A percentile compares a stretch with the other conserved stretches of the same genome.
phyloP scores from a whole-genome alignment of 345 rosid genomes.

The Eucalyptus regnans region DNA sequence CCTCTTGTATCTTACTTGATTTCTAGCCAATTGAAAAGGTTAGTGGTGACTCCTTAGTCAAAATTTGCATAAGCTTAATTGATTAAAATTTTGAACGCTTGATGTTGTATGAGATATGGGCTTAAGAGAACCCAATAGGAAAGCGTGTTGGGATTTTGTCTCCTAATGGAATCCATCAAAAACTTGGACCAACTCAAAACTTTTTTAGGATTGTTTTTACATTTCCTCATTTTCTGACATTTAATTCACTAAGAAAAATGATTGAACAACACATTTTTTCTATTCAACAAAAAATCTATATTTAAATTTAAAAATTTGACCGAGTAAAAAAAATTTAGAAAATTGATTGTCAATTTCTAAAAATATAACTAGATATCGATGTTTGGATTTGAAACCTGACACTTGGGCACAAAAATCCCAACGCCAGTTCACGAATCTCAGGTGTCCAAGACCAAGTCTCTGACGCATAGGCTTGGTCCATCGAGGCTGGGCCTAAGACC shows the following conservation, averaged over 20 bases:
- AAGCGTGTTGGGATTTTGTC: not conserved
- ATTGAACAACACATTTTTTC: no score
- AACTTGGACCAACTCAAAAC: no score
- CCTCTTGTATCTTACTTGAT: no score
- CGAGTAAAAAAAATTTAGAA: no score
- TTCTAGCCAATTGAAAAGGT: no score
- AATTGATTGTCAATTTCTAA: not conserved
- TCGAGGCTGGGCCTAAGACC: no score
- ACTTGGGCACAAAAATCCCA: not conserved
- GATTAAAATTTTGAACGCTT: no score
- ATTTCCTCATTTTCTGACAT: not conserved
- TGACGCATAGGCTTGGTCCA: not conserved
- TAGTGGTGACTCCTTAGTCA: no score
- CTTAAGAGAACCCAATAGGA: not conserved
- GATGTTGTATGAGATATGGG: no score
- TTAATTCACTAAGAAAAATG: not conserved
- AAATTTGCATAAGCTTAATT: no score
- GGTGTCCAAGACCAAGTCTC: not conserved
- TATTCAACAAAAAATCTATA: not conserved
- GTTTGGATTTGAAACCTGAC: not conserved
- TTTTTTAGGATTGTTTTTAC: no score
- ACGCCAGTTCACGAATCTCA: rapidly evolving
- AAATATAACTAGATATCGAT: not conserved
- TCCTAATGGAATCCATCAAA: not conserved
- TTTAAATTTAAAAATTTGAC: no score